Evolutionary conservation across 106 monocot genomes (phyloP), one percentile per base, ranked within the genome.

Genomic region (Alisma plantagoaquatica): DNA sequence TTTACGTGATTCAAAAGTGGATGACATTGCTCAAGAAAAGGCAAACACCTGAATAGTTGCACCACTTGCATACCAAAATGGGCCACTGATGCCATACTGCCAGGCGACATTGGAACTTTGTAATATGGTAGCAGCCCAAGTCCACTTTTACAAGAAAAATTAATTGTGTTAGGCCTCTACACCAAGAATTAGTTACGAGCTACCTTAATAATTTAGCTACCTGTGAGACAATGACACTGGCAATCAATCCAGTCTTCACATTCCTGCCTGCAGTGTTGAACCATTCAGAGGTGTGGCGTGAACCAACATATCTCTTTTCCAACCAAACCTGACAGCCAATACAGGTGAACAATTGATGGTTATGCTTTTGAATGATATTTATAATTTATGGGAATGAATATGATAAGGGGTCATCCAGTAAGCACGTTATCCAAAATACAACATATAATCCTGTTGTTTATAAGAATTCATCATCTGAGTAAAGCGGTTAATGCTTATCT

Each of bases 81-180:
- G 96, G 20, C 96, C 96, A 42, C 96, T 96, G 58, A 96, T 71
- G 17, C 96, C 96, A 59, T 89, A 96, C 63, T 85, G 62, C 96
- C 96, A 96, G 35, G 96, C 96, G 49, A 96, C 96, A 45, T 96
- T 89, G 26, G 96, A 96, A 60, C 96, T 96, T 70, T 96, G 96
- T 62, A 96, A 68, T 56, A 96, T 84, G 23, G 96, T 96, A 19
- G 89, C 96, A 51, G 96, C 96, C 96, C 89, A 96, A 10, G 96
- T 96, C 96, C 96, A 96, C 96, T 96, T 15, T 6, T 43, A 26
- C 20, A 65, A 23, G 26, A 22, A 33, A 61, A 47, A 23, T 46
- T 31, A 8, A 47, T 10, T 31, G 43, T n/a, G n/a, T n/a, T n/a
- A n/a, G n/a, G n/a, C n/a, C n/a, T n/a, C n/a, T n/a, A n/a, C n/a